Conservation (phyloP, 2,329 filamentous ascomycete species). For the Elsinoe australis region DNA sequence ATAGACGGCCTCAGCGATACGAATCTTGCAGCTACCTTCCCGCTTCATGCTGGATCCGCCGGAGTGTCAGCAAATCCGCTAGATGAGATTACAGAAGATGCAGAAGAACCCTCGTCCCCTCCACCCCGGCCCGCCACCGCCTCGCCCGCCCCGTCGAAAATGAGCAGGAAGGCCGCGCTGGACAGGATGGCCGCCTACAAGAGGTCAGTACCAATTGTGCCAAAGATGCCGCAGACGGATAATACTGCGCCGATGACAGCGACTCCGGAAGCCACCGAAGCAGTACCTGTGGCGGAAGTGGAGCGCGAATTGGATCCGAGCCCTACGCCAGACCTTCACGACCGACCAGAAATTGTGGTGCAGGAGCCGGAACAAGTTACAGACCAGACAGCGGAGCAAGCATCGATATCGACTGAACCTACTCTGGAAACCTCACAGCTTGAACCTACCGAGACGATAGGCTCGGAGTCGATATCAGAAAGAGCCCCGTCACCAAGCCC, state of each 20-base stretch:
- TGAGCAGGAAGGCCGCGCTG: constrained; percentile 15
- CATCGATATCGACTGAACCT: constrained; percentile 8
- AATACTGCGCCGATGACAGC: constrained; percentile 18
- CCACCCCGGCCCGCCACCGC: neutral
- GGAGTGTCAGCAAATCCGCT: constrained; percentile 78
- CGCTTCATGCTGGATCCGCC: constrained; percentile 76
- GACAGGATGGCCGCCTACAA: constrained; percentile 13
- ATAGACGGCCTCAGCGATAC: constrained; percentile 79
- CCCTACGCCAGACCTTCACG: constrained; percentile 20
- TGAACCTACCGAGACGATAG: neutral
- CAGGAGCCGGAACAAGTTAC: no score
- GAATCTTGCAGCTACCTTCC: constrained; percentile 79
- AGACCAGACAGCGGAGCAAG: constrained; percentile 1
- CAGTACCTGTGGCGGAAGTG: neutral
- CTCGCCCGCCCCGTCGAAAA: neutral
- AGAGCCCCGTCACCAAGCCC: constrained; percentile 1
- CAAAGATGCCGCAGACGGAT: constrained; percentile 19
- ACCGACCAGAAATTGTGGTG: no score
- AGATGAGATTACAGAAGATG: constrained; percentile 90
- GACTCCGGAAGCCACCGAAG: neutral
- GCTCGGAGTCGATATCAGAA: neutral
- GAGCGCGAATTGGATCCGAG: constrained; percentile 16
- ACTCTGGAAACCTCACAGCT: constrained; percentile 9
- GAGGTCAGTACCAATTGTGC: constrained; percentile 4
- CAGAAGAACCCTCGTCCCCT: constrained; percentile 54